Evolutionary conservation across 2,329 filamentous ascomycete species (phyloP), one percentile per base, ranked within the genome.

Genomic region (Botryotinia globosa): DNA sequence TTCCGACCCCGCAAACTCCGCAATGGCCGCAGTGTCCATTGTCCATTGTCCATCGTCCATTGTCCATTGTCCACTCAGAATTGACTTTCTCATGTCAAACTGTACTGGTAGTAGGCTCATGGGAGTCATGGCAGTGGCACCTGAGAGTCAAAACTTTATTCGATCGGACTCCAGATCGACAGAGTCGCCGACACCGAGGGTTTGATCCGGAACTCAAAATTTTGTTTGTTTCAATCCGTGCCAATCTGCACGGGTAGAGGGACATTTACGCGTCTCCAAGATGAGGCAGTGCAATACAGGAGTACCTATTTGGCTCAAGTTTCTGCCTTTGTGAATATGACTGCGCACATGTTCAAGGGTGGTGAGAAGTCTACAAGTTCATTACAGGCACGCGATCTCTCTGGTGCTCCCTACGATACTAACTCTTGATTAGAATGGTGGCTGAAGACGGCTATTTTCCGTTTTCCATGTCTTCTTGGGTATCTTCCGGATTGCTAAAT

Each of bases 1-100:
- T 22, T 67, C 39, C 65, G 34, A 51, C 51, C 65, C 65, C 65
- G 37, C 48, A n/a, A 7, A 56, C 34, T 51, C 48, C 65, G 48
- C 65, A 32, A 56, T 68, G 34, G 6, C 48, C 48, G 48, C 65
- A 68, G 25, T 29, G 54, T 56, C 34, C 48, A 42, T n/a, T 51
- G 25, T n/a, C 48, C 25, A 54, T 54, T 56, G 51, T 56, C 51
- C 51, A 56, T n/a, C n/a, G 54, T 56, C 34, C 48, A 42, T n/a
- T 51, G 25, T n/a, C 48, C 25, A 54, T 54, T 56, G 51, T 56
- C 51, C 51, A 56, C n/a, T 56, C 7, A 56, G 34, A n/a, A 29
- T 42, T 67, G n/a, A 25, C n/a, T 8, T 42, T 32, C 25, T 32
- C 48, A 32, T 29, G 34, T 48, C 63, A 51, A 37, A 44, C 59